Percentiles rank a stretch among this genome's conserved stretches.
Conservation (phyloP, 495 filamentous ascomycete genomes). For the Tricharina praecox region DNA sequence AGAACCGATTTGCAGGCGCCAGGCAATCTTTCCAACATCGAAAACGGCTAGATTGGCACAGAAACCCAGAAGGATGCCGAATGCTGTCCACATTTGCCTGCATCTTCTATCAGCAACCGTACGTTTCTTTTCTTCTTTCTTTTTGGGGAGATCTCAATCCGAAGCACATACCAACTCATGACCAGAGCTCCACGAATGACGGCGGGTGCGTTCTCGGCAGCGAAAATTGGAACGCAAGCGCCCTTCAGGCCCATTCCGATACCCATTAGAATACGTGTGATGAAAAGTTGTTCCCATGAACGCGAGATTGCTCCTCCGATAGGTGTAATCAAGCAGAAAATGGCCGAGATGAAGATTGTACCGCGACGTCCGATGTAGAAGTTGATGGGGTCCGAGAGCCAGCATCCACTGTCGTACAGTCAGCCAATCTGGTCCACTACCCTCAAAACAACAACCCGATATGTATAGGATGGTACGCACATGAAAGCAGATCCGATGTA, state of each 20-base stretch:
- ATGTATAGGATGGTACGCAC: constrained; percentile 41
- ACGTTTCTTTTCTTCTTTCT: too few species aligned
- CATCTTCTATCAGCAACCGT: too few species aligned
- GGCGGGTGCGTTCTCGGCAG: constrained; percentile 55
- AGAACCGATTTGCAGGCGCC: constrained; percentile 72
- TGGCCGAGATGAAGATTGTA: constrained; percentile 51
- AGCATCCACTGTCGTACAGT: constrained; percentile 43
- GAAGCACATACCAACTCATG: constrained; percentile 67
- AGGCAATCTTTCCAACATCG: constrained; percentile 33
- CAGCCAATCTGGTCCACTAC: constrained; percentile 31
- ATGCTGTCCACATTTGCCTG: constrained; percentile 53
- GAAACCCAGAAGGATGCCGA: constrained; percentile 63
- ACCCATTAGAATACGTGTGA: constrained; percentile 20
- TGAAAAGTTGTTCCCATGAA: constrained; percentile 46
- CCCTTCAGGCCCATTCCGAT: constrained; percentile 58
- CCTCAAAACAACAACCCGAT: constrained; percentile 5
- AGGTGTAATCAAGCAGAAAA: constrained; percentile 47
- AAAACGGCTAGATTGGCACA: constrained; percentile 53
- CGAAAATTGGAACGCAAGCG: constrained; percentile 61
- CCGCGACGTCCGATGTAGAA: constrained; percentile 47
- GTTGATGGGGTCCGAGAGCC: constrained; percentile 57
- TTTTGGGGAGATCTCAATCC: too few species aligned
- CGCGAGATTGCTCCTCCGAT: constrained; percentile 59
- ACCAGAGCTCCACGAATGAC: constrained; percentile 56
- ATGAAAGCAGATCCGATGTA: constrained; percentile 65